Conservation (phyloP, 2,329 filamentous ascomycete species). For the Trichoderma simmonsii region DNA sequence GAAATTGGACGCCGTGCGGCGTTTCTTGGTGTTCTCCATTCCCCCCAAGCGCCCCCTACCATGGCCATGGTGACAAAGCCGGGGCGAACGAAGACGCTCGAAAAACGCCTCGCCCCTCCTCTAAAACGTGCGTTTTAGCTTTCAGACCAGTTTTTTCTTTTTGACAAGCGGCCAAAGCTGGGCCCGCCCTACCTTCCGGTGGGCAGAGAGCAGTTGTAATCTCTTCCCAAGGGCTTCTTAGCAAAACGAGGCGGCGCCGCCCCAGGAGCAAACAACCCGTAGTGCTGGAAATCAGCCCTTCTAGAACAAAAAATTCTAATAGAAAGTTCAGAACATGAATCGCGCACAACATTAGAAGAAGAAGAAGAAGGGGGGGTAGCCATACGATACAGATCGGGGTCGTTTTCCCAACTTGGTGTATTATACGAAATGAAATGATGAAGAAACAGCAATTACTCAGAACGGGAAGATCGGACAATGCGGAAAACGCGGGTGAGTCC, state of each 20-base stretch:
- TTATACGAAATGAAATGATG: not conserved
- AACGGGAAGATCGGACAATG: not conserved
- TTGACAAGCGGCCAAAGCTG: not conserved
- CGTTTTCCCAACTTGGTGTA: not conserved
- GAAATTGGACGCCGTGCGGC: not conserved
- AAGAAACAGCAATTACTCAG: not conserved
- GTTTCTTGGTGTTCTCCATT: not conserved
- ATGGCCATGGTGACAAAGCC: not conserved
- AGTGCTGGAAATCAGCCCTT: not conserved
- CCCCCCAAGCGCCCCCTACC: not conserved
- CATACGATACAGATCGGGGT: not conserved
- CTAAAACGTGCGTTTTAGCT: not conserved
- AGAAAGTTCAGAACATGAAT: not conserved
- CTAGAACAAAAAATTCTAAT: conserved; percentile 1
- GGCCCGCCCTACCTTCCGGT: not conserved
- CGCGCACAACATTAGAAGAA: not conserved
- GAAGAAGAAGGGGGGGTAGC: not conserved
- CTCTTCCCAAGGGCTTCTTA: not conserved
- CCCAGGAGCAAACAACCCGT: not conserved
- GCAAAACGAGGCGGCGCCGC: not conserved
- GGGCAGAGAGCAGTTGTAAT: not conserved
- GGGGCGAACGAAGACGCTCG: not conserved
- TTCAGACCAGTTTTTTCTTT: not conserved
- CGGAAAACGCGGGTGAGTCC: not conserved
- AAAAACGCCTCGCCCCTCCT: not conserved